A percentile compares a stretch with the other conserved stretches of the same genome.
phyloP scores from a whole-genome alignment of 306 rosid species.

The Macrotyloma uniflorum region DNA sequence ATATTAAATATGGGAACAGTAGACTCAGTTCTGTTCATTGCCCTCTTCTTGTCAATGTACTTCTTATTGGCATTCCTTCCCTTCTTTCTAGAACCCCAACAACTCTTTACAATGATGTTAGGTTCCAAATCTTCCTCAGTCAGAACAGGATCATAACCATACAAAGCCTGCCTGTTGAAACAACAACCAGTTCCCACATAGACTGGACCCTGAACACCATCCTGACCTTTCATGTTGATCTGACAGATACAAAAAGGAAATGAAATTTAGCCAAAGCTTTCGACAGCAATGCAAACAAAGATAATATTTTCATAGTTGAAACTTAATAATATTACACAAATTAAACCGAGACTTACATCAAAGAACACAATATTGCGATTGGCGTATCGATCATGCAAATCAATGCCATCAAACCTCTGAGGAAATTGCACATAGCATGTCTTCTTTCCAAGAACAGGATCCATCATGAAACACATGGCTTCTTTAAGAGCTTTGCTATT shows the following conservation, averaged over 20 bases:
- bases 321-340: conserved; percentile 21
- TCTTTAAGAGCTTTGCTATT: conserved; percentile 98
- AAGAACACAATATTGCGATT: conserved; percentile 98
- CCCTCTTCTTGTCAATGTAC: conserved; percentile 87
- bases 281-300: conserved; percentile 12
- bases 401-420: conserved; percentile 99
- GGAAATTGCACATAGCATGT: conserved; percentile 99
- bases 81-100: conserved; percentile 97
- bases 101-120: conserved; percentile 87
- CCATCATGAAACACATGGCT: conserved; percentile 99
- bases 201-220: conserved; percentile 99
- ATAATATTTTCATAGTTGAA: background rate
- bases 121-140: conserved; percentile 94
- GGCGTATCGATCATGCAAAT: conserved; percentile 97
- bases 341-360: conserved; percentile 64
- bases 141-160: conserved; percentile 95
- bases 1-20: conserved; percentile 88
- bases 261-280: conserved; percentile 21
- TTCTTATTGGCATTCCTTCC: conserved; percentile 68
- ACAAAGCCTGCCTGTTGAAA: conserved; percentile 97
- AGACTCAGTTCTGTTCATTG: conserved; percentile 80
- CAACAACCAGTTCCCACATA: conserved; percentile 99
- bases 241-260: conserved; percentile 32
- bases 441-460: conserved; percentile 88
- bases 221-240: conserved; percentile 97